Evolutionary conservation across 2,329 filamentous ascomycete species (phyloP), one percentile per base, ranked within the genome.

Genomic region (Colletotrichum filicis): DNA sequence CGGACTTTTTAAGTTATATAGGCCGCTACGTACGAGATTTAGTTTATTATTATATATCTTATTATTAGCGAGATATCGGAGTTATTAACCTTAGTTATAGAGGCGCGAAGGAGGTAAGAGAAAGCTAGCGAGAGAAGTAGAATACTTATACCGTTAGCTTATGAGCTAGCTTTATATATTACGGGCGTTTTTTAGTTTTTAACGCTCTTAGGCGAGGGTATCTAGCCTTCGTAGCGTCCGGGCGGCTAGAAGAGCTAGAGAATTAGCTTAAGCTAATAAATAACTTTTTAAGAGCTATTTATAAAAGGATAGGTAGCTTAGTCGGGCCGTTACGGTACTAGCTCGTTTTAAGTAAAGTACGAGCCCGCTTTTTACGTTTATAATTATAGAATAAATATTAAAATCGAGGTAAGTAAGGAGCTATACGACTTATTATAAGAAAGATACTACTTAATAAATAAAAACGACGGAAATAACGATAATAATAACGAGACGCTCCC

Each of bases 21-120:
- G 61, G 42, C 68, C 1, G 26, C 68, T 26, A 71, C 59, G 16
- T 35, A 42, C 16, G 28, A 70, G 60, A 52, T n/a, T 35, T 70
- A n/a, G 67, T 70, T 64, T 9, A 70, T 70, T 30, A 8, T 70
- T 6, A 70, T 70, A 28, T 42, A 70, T 28, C 67, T 37, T 5
- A 16, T 62, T 4, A 28, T 14, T 7, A 22, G 8, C 19, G 42
- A 61, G 56, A 49, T 42, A 22, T 14, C 35, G 1, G 53, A 65
- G 37, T 19, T 60, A n/a, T 30, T n/a, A 7, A 8, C 32, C 3
- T 60, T 2, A 1, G 12, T 30, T 6, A 5, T 49, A 28, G 2
- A 26, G 49, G n/a, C n/a, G n/a, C n/a, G n/a, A n/a, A n/a, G n/a
- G n/a, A 26, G 4, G 56, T 4, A 30, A 2, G 56, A 66, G 37